phyloP scores from a whole-genome alignment of 2,329 filamentous ascomycete genomes.

The Colletotrichum paranaense region DNA sequence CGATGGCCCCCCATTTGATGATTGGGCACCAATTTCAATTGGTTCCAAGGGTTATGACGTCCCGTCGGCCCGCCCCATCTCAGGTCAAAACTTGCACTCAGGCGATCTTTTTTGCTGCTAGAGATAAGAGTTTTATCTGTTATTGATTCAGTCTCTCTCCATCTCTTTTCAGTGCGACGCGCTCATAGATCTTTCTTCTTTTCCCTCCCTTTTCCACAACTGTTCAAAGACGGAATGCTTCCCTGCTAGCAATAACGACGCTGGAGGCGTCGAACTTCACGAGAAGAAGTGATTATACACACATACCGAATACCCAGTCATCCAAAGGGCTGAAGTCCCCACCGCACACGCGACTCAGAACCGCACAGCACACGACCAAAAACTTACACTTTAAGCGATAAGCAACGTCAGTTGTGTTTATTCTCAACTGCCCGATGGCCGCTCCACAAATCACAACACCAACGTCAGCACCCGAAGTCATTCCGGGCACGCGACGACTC shows the following conservation, averaged over 20 bases:
- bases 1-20: background rate
- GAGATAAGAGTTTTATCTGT: slow-evolving; percentile 1
- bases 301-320: too few relatives aligned
- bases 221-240: slow-evolving; percentile 23
- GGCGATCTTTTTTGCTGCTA: background rate
- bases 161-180: background rate
- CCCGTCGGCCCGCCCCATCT: slow-evolving; percentile 1
- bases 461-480: slow-evolving; percentile 11
- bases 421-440: slow-evolving; percentile 17
- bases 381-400: background rate
- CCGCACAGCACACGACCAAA: background rate
- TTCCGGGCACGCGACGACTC: slow-evolving; percentile 33
- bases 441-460: slow-evolving; percentile 12
- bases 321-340: background rate
- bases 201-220: background rate
- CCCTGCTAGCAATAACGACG: slow-evolving; percentile 25
- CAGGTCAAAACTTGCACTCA: background rate
- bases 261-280: slow-evolving; percentile 33
- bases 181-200: background rate
- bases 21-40: background rate
- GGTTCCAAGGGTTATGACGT: slow-evolving; percentile 1
- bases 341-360: background rate
- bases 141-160: background rate
- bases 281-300: slow-evolving; percentile 14
- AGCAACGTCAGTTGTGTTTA: background rate